Conservation (phyloP, 163 green algal genomes). For the Prototheca cutis region DNA sequence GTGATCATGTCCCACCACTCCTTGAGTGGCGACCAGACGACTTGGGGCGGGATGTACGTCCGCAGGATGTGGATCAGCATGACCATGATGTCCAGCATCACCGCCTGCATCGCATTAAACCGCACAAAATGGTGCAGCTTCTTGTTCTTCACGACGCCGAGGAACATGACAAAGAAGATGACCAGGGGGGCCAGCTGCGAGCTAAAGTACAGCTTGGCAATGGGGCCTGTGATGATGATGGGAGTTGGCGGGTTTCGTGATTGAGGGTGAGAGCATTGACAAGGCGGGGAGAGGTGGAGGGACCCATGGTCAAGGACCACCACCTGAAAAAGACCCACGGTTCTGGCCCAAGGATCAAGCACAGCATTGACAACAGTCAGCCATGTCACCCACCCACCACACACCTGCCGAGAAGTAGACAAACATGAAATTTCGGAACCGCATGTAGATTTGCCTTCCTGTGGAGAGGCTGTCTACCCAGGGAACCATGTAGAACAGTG, state of each 20-base stretch:
- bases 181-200: slow-evolving; percentile 67
- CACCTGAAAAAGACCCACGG: too few species aligned
- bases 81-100: slow-evolving; percentile 71
- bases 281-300: too few species aligned
- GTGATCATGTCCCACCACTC: slow-evolving; percentile 45
- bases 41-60: slow-evolving; percentile 58
- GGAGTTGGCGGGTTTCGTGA: too few species aligned
- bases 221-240: slow-evolving; percentile 23
- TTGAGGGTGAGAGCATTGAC: too few species aligned
- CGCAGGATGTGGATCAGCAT: slow-evolving; percentile 68
- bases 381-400: not conserved
- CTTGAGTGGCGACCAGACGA: slow-evolving; percentile 40
- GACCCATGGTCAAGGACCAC: too few species aligned
- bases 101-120: slow-evolving; percentile 74
- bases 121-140: slow-evolving; percentile 74
- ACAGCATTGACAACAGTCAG: too few species aligned
- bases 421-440: slow-evolving; percentile 34
- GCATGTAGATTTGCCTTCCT: slow-evolving; percentile 36
- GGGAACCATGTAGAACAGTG: slow-evolving; percentile 58
- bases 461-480: slow-evolving; percentile 54
- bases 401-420: slow-evolving; percentile 40
- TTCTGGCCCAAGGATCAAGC: too few species aligned
- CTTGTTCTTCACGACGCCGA: slow-evolving; percentile 68
- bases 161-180: slow-evolving; percentile 76
- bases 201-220: slow-evolving; percentile 56